Base-by-base conservation (phyloP, 2,329 filamentous ascomycete genomes). In the Paecilomyces niveus region DNA sequence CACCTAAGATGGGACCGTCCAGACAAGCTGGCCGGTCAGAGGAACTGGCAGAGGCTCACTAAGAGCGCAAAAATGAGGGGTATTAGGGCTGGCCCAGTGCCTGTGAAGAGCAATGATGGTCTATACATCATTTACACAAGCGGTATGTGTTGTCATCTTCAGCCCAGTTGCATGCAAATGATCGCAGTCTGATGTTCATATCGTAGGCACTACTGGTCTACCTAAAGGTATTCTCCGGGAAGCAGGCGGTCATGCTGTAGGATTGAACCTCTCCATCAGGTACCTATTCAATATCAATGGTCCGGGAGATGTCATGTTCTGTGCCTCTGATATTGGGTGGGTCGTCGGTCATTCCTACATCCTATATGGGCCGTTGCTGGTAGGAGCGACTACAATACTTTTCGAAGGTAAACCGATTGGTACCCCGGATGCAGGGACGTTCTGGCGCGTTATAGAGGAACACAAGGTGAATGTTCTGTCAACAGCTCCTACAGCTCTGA, bases 391-490 rank as follows among this genome's bases (percentile, higher is more conserved):
- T 1, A 96, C 91, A 0, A 84, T 97, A 1, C 79, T 97, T 0
- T 97, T 92, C 72, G 92, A 97, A 75, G 93, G 92, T n/a, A 97
- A 97, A 65, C 92, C 92, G 0, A 81, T 96, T 11, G 92, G 92
- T 3, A 96, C 92, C 0, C 92, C 92, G 0, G 87, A 96, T 66
- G 89, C 91, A 0, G 88, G 90, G 5, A 88, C 89, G 0, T 94
- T 97, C 71, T 97, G 92, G 92, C 82, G 92, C 2, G 85, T 96
- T 18, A 75, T 95, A 3, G 87, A 92, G 63, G 89, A 95, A 66
- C 88, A 97, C 78, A 87, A 87, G 67, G 91, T 95, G 57, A 95
- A 90, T 61, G 83, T 85, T 5, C 80, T 96, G 65, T 96, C 90
- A 70, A 96, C 92, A 0, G 93, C 92, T 0, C 92, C 92, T 0